Conservation (phyloP, 2,329 filamentous ascomycete species). For the Triangularia setosa region DNA sequence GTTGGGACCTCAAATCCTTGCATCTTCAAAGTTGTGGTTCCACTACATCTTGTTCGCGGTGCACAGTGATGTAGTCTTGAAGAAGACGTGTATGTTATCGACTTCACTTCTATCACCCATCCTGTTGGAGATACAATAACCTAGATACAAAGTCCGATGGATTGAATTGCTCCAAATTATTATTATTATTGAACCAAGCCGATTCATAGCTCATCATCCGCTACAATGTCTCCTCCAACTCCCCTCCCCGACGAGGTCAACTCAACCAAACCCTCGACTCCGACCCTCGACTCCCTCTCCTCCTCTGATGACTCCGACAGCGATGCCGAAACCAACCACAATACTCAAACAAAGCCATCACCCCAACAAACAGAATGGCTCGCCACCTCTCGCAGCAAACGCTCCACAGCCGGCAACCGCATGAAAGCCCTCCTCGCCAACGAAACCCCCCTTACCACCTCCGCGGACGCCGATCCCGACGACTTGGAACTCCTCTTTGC, state of each 20-base stretch:
- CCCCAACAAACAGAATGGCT: constrained; percentile 54
- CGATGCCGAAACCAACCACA: not conserved
- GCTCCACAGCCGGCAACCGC: constrained; percentile 79
- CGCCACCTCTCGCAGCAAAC: constrained; percentile 67
- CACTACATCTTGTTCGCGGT: constrained; percentile 2
- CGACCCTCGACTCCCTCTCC: not conserved
- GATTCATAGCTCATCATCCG: not conserved
- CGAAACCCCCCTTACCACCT: constrained; percentile 57
- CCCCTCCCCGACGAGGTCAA: not conserved
- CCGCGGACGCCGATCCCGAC: constrained; percentile 40
- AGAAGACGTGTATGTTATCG: not conserved
- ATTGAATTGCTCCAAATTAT: not conserved
- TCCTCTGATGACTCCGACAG: not conserved
- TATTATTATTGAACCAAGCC: not conserved
- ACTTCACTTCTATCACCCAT: not conserved
- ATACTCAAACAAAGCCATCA: not conserved
- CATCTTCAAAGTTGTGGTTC: not conserved
- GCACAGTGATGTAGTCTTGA: not conserved
- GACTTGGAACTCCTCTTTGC: constrained; percentile 73
- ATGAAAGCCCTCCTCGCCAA: constrained; percentile 74
- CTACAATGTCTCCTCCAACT: not conserved
- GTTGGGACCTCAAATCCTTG: not conserved
- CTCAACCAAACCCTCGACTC: not conserved
- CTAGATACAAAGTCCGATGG: not conserved
- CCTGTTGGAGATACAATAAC: not conserved